Conservation (phyloP, 1,284 basidiomycete genomes). For the Ceratobasidium sp. region DNA sequence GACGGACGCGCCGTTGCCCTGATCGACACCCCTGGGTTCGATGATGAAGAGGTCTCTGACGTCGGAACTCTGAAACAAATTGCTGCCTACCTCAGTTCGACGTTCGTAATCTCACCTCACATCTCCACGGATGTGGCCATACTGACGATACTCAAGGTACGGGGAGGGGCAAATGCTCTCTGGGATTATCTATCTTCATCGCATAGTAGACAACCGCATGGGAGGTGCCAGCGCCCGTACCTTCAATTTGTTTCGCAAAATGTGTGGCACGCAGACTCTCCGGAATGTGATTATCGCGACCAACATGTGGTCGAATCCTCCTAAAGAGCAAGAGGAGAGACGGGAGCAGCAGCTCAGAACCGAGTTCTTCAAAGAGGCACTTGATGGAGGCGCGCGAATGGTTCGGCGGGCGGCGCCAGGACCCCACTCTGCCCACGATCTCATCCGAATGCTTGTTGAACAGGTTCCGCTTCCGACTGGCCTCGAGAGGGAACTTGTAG, state of each 20-base stretch:
- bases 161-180: conserved; percentile 13
- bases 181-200: conserved; percentile 39
- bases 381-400: conserved; percentile 43
- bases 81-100: conserved; percentile 30
- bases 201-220: conserved; percentile 38
- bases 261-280: conserved; percentile 38
- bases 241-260: conserved; percentile 36
- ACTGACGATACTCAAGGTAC: background rate
- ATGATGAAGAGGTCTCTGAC: conserved; percentile 33
- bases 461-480: background rate
- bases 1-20: conserved; percentile 42
- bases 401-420: conserved; percentile 37
- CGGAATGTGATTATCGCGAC: conserved; percentile 45
- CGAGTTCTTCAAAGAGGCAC: conserved; percentile 44
- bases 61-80: conserved; percentile 33
- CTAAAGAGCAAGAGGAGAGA: conserved; percentile 15
- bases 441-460: conserved; percentile 4
- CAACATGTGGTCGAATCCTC: conserved; percentile 45
- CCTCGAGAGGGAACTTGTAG: conserved; percentile 6
- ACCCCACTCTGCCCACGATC: background rate
- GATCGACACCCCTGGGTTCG: conserved; percentile 41
- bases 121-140: background rate
- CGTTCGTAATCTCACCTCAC: conserved; percentile 15
- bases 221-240: conserved; percentile 23
- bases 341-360: conserved; percentile 42